Percentiles rank a stretch among this genome's conserved stretches.
Evolutionary conservation across 1,139 yeast species (phyloP).

Genomic region (Taphrina populina): DNA sequence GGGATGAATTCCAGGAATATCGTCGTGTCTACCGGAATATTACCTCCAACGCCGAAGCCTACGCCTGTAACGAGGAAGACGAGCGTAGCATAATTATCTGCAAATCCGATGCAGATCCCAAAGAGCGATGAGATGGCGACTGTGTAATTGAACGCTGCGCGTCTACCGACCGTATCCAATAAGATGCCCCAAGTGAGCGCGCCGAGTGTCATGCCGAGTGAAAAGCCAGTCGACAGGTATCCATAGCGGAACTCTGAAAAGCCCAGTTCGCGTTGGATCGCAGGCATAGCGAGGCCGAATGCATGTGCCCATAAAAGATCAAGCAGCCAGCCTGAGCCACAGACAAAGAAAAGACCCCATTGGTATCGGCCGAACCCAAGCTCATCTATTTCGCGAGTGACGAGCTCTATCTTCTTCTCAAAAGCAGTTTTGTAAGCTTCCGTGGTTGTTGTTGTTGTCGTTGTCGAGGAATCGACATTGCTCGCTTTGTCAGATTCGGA

Average conservation of each 20-base stretch:
- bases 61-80: constrained; percentile 47
- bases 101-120: constrained; percentile 57
- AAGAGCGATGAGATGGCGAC: constrained; percentile 54
- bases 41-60: constrained; percentile 54
- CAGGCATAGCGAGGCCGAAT: constrained; percentile 30
- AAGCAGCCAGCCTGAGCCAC: constrained; percentile 34
- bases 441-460: too few relatives aligned
- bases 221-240: constrained; percentile 47
- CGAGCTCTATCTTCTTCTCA: constrained; percentile 8
- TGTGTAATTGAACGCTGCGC: constrained; percentile 57
- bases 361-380: constrained; percentile 33
- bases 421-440: not conserved
- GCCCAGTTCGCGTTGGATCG: constrained; percentile 27
- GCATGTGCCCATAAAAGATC: constrained; percentile 32
- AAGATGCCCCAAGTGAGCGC: constrained; percentile 60
- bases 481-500: not conserved
- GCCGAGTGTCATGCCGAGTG: constrained; percentile 56
- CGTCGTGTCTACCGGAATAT: constrained; percentile 60
- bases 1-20: constrained; percentile 62
- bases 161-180: constrained; percentile 61
- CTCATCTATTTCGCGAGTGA: constrained; percentile 2
- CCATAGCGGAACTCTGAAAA: constrained; percentile 13
- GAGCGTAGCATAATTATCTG: constrained; percentile 47
- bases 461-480: not conserved
- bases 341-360: constrained; percentile 30